Percentiles rank a stretch among this genome's conserved stretches.
Conservation (phyloP, 768 basidiomycete genomes). For the Suillus discolor region DNA sequence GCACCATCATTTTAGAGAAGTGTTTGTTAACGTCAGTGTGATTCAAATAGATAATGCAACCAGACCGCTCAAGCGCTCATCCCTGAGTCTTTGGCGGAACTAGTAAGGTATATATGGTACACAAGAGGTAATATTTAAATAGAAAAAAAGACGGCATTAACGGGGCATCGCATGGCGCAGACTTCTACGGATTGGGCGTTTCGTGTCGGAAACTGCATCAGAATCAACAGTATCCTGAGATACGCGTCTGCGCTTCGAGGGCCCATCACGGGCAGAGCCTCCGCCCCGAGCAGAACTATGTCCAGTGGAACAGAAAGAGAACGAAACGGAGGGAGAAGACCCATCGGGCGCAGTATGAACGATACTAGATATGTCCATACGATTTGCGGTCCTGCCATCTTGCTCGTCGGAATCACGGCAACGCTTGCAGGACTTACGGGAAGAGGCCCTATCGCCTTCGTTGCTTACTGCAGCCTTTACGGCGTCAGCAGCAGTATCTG, state of each 20-base stretch:
- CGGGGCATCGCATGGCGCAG: not conserved
- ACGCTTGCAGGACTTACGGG: not conserved
- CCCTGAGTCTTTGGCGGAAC: no score
- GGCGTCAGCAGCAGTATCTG: not conserved
- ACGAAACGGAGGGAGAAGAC: not conserved
- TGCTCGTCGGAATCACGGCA: not conserved
- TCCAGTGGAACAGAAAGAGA: not conserved
- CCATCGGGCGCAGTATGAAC: not conserved
- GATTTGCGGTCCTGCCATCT: not conserved
- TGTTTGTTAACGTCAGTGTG: not conserved
- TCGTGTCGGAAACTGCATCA: not conserved
- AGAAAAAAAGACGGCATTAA: not conserved
- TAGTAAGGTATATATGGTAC: not conserved
- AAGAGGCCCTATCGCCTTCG: not conserved
- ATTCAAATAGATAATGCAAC: not conserved
- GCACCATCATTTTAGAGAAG: not conserved
- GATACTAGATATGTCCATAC: constrained; percentile 1
- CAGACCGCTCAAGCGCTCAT: constrained; percentile 2
- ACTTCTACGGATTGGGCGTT: not conserved
- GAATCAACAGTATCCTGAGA: not conserved
- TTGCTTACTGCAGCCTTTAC: not conserved
- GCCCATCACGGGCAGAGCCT: not conserved
- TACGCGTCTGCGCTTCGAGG: constrained; percentile 1
- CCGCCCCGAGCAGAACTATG: not conserved
- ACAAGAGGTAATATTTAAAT: not conserved